Conservation (phyloP, 2,329 filamentous ascomycete species). For the Tolypocladium album region DNA sequence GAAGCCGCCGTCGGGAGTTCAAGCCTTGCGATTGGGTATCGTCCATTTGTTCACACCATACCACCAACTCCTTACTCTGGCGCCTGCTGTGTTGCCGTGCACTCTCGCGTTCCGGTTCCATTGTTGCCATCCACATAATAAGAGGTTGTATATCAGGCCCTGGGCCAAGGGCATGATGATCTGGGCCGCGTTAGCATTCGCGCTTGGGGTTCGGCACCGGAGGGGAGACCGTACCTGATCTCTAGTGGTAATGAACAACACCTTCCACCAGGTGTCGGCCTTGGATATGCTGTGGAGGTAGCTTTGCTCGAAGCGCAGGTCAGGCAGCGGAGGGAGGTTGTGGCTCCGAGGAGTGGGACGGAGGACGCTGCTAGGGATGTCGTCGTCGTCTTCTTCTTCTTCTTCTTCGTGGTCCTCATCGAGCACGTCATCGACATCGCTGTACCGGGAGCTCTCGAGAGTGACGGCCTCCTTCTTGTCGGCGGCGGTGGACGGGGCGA, state of each 20-base stretch:
- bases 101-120: constrained; percentile 77
- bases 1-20: neutral
- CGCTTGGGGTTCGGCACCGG: too few relatives aligned
- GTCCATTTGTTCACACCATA: constrained; percentile 89
- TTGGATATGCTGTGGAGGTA: constrained; percentile 82
- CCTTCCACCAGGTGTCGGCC: constrained; percentile 68
- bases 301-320: constrained; percentile 95
- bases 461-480: constrained; percentile 36
- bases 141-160: constrained; percentile 79
- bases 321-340: constrained; percentile 58
- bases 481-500: constrained; percentile 69
- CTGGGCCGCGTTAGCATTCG: constrained; percentile 28
- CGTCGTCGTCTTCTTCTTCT: constrained; percentile 45
- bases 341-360: constrained; percentile 36
- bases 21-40: constrained; percentile 44
- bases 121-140: constrained; percentile 76
- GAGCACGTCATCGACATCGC: constrained; percentile 9
- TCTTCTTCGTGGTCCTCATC: constrained; percentile 30
- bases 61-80: constrained; percentile 82
- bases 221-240: constrained; percentile 61
- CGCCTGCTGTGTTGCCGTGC: constrained; percentile 66
- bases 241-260: constrained; percentile 73
- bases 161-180: constrained; percentile 79
- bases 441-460: constrained; percentile 10
- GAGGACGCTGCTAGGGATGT: constrained; percentile 58